These are phyloP conservation scores for Lonicera japonica DNA, from an alignment of 129 eudicot species.

Conservation along the genomic window DNA sequence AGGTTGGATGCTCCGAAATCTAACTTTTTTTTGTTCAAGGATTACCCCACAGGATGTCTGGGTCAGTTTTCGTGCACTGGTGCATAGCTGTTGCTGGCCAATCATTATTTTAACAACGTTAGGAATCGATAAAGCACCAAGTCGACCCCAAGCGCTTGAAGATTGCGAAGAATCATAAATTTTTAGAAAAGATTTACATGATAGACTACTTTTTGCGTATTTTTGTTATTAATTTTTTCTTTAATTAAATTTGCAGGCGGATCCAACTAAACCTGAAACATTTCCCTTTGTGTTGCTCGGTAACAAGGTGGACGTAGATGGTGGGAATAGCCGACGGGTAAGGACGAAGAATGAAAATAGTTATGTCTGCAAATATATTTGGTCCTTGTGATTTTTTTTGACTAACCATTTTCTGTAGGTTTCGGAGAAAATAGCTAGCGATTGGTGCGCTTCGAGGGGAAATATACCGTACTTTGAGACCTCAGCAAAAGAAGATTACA, in stretches of 20 bases:
- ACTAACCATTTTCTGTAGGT: conserved; percentile 34
- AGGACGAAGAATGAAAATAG: conserved; percentile 4
- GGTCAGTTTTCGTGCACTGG: no score
- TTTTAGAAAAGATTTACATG: neutral
- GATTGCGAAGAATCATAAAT: neutral
- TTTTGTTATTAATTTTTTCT: neutral
- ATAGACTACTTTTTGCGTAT: neutral
- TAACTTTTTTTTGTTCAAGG: no score
- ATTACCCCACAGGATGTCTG: no score
- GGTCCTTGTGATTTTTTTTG: neutral
- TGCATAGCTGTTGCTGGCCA: no score
- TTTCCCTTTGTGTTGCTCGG: conserved; percentile 84
- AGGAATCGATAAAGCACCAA: no score
- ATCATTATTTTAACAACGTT: no score
- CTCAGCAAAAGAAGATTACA: conserved; percentile 77
- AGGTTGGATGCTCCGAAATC: no score
- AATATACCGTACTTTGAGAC: conserved; percentile 88
- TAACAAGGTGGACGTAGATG: conserved; percentile 73
- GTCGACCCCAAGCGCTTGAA: no score
- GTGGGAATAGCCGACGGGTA: conserved; percentile 67
- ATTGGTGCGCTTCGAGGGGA: conserved; percentile 74
- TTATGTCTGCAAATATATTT: no score
- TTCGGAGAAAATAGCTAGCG: conserved; percentile 64
- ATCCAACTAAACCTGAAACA: conserved; percentile 57
- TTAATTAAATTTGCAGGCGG: conserved; percentile 31